Conservation (phyloP, 257 asterid species). For the Henckelia pumila region DNA sequence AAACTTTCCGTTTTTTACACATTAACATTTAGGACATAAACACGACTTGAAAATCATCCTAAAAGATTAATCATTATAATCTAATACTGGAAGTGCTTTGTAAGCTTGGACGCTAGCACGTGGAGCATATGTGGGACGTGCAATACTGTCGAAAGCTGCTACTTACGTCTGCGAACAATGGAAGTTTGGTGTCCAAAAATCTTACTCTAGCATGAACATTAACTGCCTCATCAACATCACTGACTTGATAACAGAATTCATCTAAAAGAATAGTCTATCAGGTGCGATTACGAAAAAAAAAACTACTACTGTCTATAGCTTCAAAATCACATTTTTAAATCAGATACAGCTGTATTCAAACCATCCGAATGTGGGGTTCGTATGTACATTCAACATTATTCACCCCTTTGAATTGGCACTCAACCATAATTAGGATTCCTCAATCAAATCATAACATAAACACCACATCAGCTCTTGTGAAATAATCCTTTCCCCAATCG, state of each 20-base stretch:
- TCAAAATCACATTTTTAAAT: neutral
- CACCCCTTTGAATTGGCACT: neutral
- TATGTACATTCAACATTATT: too few relatives aligned
- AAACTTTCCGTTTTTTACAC: slow-evolving; percentile 5
- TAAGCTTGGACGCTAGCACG: neutral
- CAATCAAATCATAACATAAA: neutral
- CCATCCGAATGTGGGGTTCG: neutral
- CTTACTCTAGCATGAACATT: neutral
- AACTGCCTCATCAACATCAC: neutral
- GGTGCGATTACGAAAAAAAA: neutral
- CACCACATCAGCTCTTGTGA: neutral
- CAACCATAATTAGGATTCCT: neutral
- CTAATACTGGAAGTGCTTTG: neutral
- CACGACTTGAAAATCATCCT: neutral
- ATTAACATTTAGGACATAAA: neutral
- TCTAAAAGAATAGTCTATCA: neutral
- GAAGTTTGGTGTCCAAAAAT: neutral
- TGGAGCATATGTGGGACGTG: neutral
- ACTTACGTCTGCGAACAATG: neutral
- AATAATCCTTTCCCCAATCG: neutral
- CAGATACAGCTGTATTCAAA: neutral
- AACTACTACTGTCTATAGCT: neutral
- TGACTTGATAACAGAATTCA: neutral
- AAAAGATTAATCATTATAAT: neutral
- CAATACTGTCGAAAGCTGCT: neutral